Conservation (phyloP, 352 stramenopile genomes). For the Phytophthora constricta region DNA sequence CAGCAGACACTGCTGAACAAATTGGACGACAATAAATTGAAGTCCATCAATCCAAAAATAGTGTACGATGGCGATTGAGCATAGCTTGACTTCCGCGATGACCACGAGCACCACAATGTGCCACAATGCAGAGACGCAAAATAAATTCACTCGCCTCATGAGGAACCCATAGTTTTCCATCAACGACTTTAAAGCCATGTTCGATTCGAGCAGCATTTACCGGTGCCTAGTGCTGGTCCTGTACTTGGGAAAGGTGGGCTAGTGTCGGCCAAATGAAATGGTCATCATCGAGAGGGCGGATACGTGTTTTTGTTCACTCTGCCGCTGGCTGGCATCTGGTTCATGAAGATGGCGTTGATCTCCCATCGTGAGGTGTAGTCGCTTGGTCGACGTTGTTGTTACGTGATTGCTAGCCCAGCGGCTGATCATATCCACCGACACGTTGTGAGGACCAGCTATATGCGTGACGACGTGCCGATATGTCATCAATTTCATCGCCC, state of each 20-base stretch:
- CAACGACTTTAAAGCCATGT: neutral
- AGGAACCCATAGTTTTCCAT: slow-evolving; percentile 7
- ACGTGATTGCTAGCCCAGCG: slow-evolving; percentile 3
- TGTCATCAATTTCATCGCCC: neutral
- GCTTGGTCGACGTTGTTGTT: neutral
- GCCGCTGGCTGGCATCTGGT: neutral
- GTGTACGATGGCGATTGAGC: slow-evolving; percentile 3
- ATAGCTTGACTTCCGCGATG: neutral
- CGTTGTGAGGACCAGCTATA: slow-evolving; percentile 4
- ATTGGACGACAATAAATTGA: neutral
- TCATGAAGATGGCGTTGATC: too few species aligned
- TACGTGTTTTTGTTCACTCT: too few species aligned
- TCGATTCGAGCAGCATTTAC: neutral
- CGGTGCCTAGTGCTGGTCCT: neutral
- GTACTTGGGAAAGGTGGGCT: slow-evolving; percentile 6
- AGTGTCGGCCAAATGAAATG: slow-evolving; percentile 11
- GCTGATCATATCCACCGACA: slow-evolving; percentile 10
- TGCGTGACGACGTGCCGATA: slow-evolving; percentile 3
- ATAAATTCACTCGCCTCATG: neutral
- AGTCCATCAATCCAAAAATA: slow-evolving; percentile 4
- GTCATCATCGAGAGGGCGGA: slow-evolving; percentile 9
- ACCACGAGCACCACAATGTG: slow-evolving; percentile 10
- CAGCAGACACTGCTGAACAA: slow-evolving; percentile 3
- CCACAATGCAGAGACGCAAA: slow-evolving; percentile 14
- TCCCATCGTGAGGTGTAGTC: neutral